Evolutionary conservation across 768 basidiomycete genomes (phyloP), one percentile per base, ranked within the genome.

Genomic region (Pisolithus albus): DNA sequence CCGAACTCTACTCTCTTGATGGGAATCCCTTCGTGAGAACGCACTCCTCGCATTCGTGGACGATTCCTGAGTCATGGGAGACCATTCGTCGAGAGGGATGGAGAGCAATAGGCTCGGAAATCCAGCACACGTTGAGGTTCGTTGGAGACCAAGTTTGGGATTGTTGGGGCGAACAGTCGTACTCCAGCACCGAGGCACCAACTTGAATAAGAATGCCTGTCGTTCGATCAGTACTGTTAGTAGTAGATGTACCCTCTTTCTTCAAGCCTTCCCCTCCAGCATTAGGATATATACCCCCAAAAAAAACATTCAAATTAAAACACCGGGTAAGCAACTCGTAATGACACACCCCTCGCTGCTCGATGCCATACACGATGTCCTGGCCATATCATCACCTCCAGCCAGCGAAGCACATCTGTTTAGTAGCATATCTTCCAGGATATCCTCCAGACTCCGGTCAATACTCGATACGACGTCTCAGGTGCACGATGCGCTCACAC

Each of bases 1-100:
- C 84, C 15, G 83, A 88, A 60, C 74, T 88, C 49, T 77, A 86
- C 62, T 66, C 83, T 41, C 46, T 77, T 73, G 68, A 63, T 64
- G 59, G 52, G 24, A 53, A 38, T 46, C 56, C 66, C 49, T 59
- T 50, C 51, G 61, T 62, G 6, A 58, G 71, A 62, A 53, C 68
- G 61, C 59, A 64, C 68, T 60, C 63, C 61, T 61, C 69, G 70
- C 63, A 54, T 54, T 61, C 71, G 30, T 72, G 74, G 69, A 68
- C 75, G 19, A 51, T 67, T 37, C 49, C 55, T 49, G 70, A 74
- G 51, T 63, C 72, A 11, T 63, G 68, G 16, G 67, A 72, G 43
- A 70, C 68, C 38, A 53, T 80, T 30, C 63, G 56, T 48, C 68
- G 65, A 51, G 71, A 73, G 46, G 75, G 78, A 38, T 74, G 72